phyloP scores from a whole-genome alignment of 768 basidiomycete genomes.

The Tylopilus rubrobrunneus region DNA sequence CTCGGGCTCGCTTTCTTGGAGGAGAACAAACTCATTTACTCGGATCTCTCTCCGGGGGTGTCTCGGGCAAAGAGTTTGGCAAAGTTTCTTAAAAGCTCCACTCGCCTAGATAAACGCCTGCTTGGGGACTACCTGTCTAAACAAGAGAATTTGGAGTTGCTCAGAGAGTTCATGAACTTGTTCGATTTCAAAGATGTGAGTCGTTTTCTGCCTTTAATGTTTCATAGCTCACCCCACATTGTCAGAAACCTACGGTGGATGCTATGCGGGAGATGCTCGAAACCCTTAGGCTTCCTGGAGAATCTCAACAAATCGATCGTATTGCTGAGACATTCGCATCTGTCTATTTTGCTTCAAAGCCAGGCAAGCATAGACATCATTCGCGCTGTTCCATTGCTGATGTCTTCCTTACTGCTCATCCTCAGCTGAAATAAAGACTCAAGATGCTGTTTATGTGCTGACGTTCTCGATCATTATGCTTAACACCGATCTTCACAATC shows the following conservation, averaged over 20 bases:
- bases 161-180: constrained; percentile 82
- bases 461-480: constrained; percentile 97
- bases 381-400: constrained; percentile 1
- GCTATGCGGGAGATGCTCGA: constrained; percentile 95
- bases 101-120: constrained; percentile 85
- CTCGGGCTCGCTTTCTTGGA: constrained; percentile 86
- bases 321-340: constrained; percentile 96
- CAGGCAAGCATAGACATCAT: constrained; percentile 44
- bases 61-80: constrained; percentile 72
- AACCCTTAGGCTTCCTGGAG: constrained; percentile 91
- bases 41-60: constrained; percentile 51
- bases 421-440: constrained; percentile 79
- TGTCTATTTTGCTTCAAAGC: constrained; percentile 79
- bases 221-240: constrained; percentile 1
- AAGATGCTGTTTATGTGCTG: constrained; percentile 92
- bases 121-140: constrained; percentile 91
- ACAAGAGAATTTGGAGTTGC: constrained; percentile 78
- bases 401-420: neutral
- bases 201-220: constrained; percentile 5
- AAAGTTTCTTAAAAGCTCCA: constrained; percentile 77
- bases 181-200: constrained; percentile 88
- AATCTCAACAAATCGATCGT: constrained; percentile 87
- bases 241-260: constrained; percentile 89
- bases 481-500: constrained; percentile 96
- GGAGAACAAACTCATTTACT: constrained; percentile 85